phyloP scores from a whole-genome alignment of 441 rosid genomes.

The Bocquillonia castaneifolia region DNA sequence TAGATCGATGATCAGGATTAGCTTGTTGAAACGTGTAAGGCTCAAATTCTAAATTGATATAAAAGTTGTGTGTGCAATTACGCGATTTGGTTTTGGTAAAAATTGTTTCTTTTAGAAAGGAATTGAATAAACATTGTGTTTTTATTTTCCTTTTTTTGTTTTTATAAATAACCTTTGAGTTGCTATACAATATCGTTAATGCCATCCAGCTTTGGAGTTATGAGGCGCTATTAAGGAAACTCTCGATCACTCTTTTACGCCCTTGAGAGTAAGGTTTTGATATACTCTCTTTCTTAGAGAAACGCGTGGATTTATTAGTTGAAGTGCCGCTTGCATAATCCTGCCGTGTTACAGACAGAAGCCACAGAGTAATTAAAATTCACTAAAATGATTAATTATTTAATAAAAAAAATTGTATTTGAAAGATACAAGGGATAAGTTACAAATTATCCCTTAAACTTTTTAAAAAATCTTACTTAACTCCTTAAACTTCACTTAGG shows the following conservation, averaged over 20 bases:
- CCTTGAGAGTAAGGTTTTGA: accelerated
- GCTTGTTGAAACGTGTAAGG: slow-evolving; percentile 25
- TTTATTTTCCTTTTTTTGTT: slow-evolving; percentile 13
- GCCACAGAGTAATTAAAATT: too few relatives aligned
- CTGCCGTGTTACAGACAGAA: too few relatives aligned
- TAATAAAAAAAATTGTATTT: too few relatives aligned
- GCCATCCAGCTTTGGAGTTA: slow-evolving; percentile 25
- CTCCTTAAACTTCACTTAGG: too few relatives aligned
- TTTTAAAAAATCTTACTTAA: too few relatives aligned
- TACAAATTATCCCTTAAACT: too few relatives aligned
- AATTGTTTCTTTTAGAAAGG: background rate
- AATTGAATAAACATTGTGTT: slow-evolving; percentile 11
- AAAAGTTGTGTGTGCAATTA: slow-evolving; percentile 24
- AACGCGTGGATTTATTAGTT: slow-evolving; percentile 10
- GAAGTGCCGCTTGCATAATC: background rate
- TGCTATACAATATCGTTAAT: slow-evolving; percentile 8
- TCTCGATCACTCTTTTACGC: background rate
- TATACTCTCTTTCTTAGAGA: background rate
- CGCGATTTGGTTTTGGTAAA: slow-evolving; percentile 18
- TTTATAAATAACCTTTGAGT: background rate
- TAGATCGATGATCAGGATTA: slow-evolving; percentile 24
- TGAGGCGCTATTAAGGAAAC: slow-evolving; percentile 22
- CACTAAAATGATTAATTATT: background rate
- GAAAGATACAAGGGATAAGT: too few relatives aligned
- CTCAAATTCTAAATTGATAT: slow-evolving; percentile 16